Percentiles rank a stretch among this genome's conserved stretches.
phyloP scores from a whole-genome alignment of 495 filamentous ascomycete genomes.

The Hypoxylon intermedium region DNA sequence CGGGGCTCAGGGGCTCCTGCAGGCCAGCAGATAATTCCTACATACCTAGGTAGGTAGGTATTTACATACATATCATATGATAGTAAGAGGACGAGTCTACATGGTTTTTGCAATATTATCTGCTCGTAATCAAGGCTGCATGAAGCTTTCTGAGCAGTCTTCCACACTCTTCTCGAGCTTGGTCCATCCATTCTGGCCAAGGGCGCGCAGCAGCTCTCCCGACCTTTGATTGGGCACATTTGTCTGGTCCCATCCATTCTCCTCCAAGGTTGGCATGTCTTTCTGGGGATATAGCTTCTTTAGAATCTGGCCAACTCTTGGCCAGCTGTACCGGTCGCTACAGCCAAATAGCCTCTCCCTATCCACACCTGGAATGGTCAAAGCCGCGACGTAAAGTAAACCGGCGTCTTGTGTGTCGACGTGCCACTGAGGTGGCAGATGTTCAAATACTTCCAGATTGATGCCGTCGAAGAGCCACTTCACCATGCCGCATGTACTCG shows the following conservation, averaged over 20 bases:
- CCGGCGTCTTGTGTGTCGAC: conserved; percentile 42
- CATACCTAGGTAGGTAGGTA: too few relatives aligned
- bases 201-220: conserved; percentile 38
- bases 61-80: too few relatives aligned
- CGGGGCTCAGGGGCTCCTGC: too few relatives aligned
- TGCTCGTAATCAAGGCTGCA: neutral
- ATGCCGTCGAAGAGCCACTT: conserved; percentile 42
- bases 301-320: conserved; percentile 41
- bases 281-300: conserved; percentile 41
- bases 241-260: conserved; percentile 44
- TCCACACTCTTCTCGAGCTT: conserved; percentile 45
- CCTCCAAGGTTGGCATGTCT: conserved; percentile 33
- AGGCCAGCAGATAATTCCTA: too few relatives aligned
- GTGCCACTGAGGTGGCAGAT: conserved; percentile 46
- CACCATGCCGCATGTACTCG: conserved; percentile 45
- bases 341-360: conserved; percentile 46
- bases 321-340: conserved; percentile 44
- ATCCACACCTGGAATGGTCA: conserved; percentile 36
- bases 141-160: conserved; percentile 16
- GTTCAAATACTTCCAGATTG: conserved; percentile 21
- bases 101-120: too few relatives aligned
- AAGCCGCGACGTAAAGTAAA: conserved; percentile 43
- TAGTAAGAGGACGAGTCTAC: too few relatives aligned
- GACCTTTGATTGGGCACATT: conserved; percentile 44
- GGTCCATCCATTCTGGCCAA: conserved; percentile 47